A percentile compares a stretch with the other conserved stretches of the same genome.
These are phyloP conservation scores for Limtongozyma cylindracea DNA, from an alignment of 805 yeast genomes.

Conservation along the genomic window DNA sequence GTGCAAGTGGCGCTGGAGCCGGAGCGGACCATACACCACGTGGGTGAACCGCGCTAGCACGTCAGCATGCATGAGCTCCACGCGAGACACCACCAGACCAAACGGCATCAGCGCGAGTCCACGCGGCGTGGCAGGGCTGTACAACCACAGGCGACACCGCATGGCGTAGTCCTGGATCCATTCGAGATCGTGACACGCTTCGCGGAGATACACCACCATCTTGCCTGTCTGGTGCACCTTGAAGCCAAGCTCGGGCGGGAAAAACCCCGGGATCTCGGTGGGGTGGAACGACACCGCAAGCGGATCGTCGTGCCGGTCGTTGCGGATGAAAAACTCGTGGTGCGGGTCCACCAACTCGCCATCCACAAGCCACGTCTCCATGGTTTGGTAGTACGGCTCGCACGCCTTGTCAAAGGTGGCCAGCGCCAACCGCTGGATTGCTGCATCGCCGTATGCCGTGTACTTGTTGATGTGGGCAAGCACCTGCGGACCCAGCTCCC, in stretches of 20 bases:
- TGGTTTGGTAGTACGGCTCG: slow-evolving; percentile 32
- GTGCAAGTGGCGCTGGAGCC: slow-evolving; percentile 25
- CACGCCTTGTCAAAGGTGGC: slow-evolving; percentile 18
- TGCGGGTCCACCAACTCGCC: slow-evolving; percentile 33
- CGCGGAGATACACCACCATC: slow-evolving; percentile 34
- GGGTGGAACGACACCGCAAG: slow-evolving; percentile 9
- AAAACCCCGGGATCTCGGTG: slow-evolving; percentile 18
- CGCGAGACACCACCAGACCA: too few relatives aligned
- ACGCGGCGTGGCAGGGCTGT: too few relatives aligned
- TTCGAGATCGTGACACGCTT: slow-evolving; percentile 36
- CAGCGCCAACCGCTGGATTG: slow-evolving; percentile 16
- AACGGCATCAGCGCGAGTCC: too few relatives aligned
- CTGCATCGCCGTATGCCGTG: slow-evolving; percentile 37
- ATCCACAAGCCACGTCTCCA: slow-evolving; percentile 39
- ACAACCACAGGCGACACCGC: slow-evolving; percentile 10
- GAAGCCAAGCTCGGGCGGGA: slow-evolving; percentile 11
- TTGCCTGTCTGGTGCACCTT: slow-evolving; percentile 48
- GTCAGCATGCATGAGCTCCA: too few relatives aligned
- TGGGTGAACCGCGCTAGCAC: too few relatives aligned
- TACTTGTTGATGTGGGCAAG: slow-evolving; percentile 23
- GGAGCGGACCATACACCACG: too few relatives aligned
- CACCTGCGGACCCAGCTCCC: slow-evolving; percentile 19
- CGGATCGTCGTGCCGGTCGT: slow-evolving; percentile 7
- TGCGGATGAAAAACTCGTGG: slow-evolving; percentile 36
- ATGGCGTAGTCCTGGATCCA: slow-evolving; percentile 27